These are phyloP conservation scores for Mycosphaerella sp. DNA, from an alignment of 2,329 filamentous ascomycete genomes.

Conservation along the genomic window DNA sequence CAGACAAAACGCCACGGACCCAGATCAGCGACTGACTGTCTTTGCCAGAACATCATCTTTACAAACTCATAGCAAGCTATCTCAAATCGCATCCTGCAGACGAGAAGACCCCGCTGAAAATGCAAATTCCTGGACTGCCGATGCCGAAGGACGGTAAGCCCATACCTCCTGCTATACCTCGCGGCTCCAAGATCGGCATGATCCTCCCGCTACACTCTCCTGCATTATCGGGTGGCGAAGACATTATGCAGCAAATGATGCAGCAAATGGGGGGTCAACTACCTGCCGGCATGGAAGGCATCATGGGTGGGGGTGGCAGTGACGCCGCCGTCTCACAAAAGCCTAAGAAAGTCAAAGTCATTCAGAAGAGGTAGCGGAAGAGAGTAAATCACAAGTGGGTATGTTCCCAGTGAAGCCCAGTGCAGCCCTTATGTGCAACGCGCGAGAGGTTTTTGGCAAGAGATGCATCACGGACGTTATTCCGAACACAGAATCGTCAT, in stretches of 20 bases:
- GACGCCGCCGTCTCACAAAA: constrained; percentile 5
- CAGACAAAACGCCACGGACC: neutral
- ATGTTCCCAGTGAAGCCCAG: too few species aligned
- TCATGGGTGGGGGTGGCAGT: constrained; percentile 25
- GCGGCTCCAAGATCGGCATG: constrained; percentile 83
- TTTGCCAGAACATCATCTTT: constrained; percentile 76
- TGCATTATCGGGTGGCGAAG: constrained; percentile 88
- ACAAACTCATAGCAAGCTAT: constrained; percentile 69
- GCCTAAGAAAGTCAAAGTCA: constrained; percentile 30
- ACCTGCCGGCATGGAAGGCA: constrained; percentile 28
- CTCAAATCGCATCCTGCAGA: constrained; percentile 72
- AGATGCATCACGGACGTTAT: too few species aligned
- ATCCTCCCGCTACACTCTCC: constrained; percentile 82
- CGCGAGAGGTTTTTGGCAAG: too few species aligned
- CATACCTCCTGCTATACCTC: constrained; percentile 58
- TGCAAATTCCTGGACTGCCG: constrained; percentile 67
- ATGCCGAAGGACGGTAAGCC: constrained; percentile 50
- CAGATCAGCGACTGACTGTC: constrained; percentile 5
- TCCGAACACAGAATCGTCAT: too few species aligned
- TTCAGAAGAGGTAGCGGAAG: constrained; percentile 25
- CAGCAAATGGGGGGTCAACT: constrained; percentile 61
- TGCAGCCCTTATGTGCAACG: too few species aligned
- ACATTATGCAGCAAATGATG: constrained; percentile 96
- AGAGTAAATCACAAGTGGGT: neutral
- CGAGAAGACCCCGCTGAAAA: constrained; percentile 60